Evolutionary conservation across 2,329 filamentous ascomycete genomes (phyloP).

Genomic region (Alternaria brassicae): DNA sequence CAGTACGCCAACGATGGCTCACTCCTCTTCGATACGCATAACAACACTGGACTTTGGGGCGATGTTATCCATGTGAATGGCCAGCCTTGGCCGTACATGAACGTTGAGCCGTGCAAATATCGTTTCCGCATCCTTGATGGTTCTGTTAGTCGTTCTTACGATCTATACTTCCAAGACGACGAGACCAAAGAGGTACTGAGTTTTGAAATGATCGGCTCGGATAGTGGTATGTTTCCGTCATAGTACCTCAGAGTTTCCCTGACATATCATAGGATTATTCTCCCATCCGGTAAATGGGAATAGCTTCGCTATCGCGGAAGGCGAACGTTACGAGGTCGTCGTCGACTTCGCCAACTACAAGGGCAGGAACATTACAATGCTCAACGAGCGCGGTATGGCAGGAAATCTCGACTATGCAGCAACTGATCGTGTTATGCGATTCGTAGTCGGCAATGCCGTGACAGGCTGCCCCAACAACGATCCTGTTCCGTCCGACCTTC

Average conservation of each 20-base stretch:
- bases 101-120: slow-evolving; percentile 66
- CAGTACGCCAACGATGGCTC: slow-evolving; percentile 61
- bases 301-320: slow-evolving; percentile 60
- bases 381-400: slow-evolving; percentile 53
- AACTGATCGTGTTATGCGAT: slow-evolving; percentile 50
- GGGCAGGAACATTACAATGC: slow-evolving; percentile 59
- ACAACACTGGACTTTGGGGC: slow-evolving; percentile 60
- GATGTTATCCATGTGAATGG: slow-evolving; percentile 67
- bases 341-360: slow-evolving; percentile 61
- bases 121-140: slow-evolving; percentile 62
- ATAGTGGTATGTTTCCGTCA: slow-evolving; percentile 49
- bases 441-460: slow-evolving; percentile 55
- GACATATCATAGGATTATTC: slow-evolving; percentile 51
- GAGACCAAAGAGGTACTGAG: slow-evolving; percentile 42
- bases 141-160: slow-evolving; percentile 49
- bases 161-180: slow-evolving; percentile 55
- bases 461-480: slow-evolving; percentile 35
- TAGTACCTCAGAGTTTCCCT: background rate
- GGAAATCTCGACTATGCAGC: slow-evolving; percentile 59
- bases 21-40: slow-evolving; percentile 56
- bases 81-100: slow-evolving; percentile 65
- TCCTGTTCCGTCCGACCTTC: slow-evolving; percentile 35
- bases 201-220: slow-evolving; percentile 63
- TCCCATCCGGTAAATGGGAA: slow-evolving; percentile 53
- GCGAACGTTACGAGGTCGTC: slow-evolving; percentile 65